A percentile compares a stretch with the other conserved stretches of the same genome.
Conservation (phyloP, 2,329 filamentous ascomycete species). For the Chaetomiaceae sp. region DNA sequence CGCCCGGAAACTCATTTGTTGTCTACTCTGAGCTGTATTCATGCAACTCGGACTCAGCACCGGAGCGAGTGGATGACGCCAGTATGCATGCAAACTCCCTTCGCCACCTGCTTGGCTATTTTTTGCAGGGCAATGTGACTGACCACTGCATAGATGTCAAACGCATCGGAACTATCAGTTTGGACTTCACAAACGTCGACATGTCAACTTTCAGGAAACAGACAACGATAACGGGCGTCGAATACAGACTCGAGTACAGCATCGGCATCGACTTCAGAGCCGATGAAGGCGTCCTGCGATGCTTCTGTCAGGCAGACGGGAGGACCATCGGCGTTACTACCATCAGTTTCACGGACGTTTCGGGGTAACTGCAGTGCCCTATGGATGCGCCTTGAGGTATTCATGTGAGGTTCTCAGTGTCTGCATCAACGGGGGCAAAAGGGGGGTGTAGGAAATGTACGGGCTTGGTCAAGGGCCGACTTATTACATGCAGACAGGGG, state of each 20-base stretch:
- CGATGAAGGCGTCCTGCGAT: constrained; percentile 2
- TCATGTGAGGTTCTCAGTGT: no score
- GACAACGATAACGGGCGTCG: neutral
- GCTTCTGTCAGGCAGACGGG: neutral
- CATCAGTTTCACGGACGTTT: neutral
- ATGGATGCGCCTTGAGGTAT: no score
- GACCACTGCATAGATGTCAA: neutral
- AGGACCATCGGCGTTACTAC: neutral
- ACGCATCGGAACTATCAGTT: neutral
- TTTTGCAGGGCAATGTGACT: no score
- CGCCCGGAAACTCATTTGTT: neutral
- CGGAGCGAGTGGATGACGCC: neutral
- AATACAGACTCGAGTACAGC: neutral
- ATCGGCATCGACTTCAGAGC: neutral
- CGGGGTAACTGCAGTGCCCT: no score
- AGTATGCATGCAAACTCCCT: neutral
- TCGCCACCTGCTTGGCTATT: neutral
- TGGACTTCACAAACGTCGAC: constrained; percentile 1
- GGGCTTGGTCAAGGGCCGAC: no score
- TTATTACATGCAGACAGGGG: no score
- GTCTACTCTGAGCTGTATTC: neutral
- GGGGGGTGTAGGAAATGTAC: no score
- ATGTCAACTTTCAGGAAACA: neutral
- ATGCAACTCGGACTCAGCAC: neutral
- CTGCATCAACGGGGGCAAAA: no score